A percentile compares a stretch with the other conserved stretches of the same genome.
phyloP scores from a whole-genome alignment of 164 flowering plant genomes.

The Malania oleifera region DNA sequence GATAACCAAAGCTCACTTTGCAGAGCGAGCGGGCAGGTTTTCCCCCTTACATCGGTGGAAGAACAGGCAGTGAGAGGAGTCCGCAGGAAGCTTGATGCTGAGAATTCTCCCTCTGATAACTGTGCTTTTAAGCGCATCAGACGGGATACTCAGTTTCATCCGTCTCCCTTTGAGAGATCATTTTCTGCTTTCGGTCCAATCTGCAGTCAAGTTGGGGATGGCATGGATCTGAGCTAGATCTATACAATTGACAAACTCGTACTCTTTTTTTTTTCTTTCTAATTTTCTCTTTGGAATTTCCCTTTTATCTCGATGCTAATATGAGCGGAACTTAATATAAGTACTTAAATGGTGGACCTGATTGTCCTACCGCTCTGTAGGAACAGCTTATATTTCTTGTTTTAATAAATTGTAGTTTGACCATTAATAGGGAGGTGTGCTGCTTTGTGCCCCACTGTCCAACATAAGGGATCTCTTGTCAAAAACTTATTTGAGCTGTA shows the following conservation, averaged over 20 bases:
- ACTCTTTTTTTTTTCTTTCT: constrained; percentile 1
- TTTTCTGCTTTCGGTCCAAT: constrained; percentile 77
- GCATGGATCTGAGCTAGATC: constrained; percentile 84
- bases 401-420: constrained; percentile 33
- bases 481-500: neutral
- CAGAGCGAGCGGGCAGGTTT: constrained; percentile 79
- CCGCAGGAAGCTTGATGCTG: constrained; percentile 85
- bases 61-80: constrained; percentile 87
- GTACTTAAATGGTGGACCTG: constrained; percentile 27
- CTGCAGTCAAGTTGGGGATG: constrained; percentile 93
- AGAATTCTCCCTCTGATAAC: constrained; percentile 52
- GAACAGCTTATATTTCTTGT: constrained; percentile 33
- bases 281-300: constrained; percentile 11
- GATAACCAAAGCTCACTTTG: constrained; percentile 94
- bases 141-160: constrained; percentile 64
- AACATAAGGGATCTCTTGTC: constrained; percentile 2
- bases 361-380: constrained; percentile 42
- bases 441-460: constrained; percentile 3
- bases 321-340: constrained; percentile 25
- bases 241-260: constrained; percentile 7
- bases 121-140: constrained; percentile 80
- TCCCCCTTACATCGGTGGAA: constrained; percentile 75
- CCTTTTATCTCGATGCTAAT: constrained; percentile 12
- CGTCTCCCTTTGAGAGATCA: constrained; percentile 96
- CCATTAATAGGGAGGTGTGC: constrained; percentile 20